These are phyloP conservation scores for Inosperma sp. DNA, from an alignment of 768 basidiomycete species.

Conservation along the genomic window DNA sequence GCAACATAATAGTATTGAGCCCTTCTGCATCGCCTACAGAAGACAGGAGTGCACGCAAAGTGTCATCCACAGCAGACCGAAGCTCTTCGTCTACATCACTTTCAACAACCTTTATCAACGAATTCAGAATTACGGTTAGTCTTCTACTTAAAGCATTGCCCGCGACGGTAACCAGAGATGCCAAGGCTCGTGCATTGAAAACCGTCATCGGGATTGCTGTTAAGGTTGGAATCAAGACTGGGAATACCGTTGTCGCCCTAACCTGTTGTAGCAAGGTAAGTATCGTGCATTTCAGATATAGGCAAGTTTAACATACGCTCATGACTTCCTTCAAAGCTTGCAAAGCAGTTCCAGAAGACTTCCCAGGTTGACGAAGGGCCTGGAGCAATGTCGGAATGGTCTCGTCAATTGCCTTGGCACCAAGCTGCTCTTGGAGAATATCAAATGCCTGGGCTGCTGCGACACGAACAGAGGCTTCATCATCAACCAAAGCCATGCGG, in stretches of 20 bases:
- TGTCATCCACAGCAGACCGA: constrained; percentile 62
- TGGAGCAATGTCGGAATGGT: constrained; percentile 94
- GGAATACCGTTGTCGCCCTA: constrained; percentile 93
- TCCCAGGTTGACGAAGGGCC: constrained; percentile 89
- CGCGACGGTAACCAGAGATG: constrained; percentile 89
- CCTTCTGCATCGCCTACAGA: constrained; percentile 87
- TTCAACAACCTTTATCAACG: constrained; percentile 77
- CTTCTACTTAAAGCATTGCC: constrained; percentile 85
- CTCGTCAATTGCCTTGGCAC: constrained; percentile 88
- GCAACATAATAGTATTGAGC: constrained; percentile 82
- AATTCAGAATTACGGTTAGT: constrained; percentile 68
- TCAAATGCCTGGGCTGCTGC: constrained; percentile 91
- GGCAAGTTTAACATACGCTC: constrained; percentile 52
- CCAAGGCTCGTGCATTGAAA: constrained; percentile 91
- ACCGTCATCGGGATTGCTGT: constrained; percentile 87
- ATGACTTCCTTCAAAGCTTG: constrained; percentile 93
- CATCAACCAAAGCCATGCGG: constrained; percentile 81
- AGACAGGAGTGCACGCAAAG: constrained; percentile 65
- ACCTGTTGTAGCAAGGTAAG: constrained; percentile 47
- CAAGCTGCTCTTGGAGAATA: constrained; percentile 86
- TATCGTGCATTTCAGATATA: neutral
- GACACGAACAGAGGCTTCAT: constrained; percentile 76
- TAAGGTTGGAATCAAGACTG: constrained; percentile 90
- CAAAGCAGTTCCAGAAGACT: constrained; percentile 91
- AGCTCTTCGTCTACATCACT: constrained; percentile 68